A percentile compares a stretch with the other conserved stretches of the same genome.
phyloP scores from a whole-genome alignment of 371 early-diverging fungal genomes.

The Conidiobolus incongruus region DNA sequence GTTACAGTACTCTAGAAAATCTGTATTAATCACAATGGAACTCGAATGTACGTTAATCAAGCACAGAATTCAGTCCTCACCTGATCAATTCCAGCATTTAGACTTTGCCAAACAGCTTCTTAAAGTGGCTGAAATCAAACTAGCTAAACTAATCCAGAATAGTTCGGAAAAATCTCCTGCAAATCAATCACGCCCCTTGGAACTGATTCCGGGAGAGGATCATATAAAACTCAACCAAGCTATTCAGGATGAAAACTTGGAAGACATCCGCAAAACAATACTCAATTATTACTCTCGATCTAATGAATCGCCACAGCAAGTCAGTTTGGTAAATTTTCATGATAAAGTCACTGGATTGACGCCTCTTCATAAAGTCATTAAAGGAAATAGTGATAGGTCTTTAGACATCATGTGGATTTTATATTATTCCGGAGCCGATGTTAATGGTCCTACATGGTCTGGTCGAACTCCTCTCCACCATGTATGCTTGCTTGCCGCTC shows the following conservation, averaged over 20 bases:
- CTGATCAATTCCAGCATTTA: slow-evolving; percentile 2
- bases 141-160: no score
- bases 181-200: no score
- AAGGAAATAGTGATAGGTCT: slow-evolving; percentile 28
- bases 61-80: not conserved
- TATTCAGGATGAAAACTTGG: no score
- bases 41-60: not conserved
- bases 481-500: slow-evolving; percentile 16
- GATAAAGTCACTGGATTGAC: slow-evolving; percentile 38
- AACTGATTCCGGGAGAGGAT: no score
- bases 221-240: no score
- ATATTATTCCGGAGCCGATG: slow-evolving; percentile 35
- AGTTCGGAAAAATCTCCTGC: no score
- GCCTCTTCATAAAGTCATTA: slow-evolving; percentile 34
- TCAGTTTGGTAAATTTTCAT: slow-evolving; percentile 23
- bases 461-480: slow-evolving; percentile 40
- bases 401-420: slow-evolving; percentile 31
- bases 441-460: slow-evolving; percentile 33
- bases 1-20: slow-evolving; percentile 33
- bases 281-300: no score
- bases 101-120: no score
- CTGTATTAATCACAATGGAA: slow-evolving; percentile 21
- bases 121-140: no score
- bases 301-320: slow-evolving; percentile 1
- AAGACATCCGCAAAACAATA: no score